phyloP scores from a whole-genome alignment of 2,329 filamentous ascomycete species.

The Ophiostoma tasmaniense region DNA sequence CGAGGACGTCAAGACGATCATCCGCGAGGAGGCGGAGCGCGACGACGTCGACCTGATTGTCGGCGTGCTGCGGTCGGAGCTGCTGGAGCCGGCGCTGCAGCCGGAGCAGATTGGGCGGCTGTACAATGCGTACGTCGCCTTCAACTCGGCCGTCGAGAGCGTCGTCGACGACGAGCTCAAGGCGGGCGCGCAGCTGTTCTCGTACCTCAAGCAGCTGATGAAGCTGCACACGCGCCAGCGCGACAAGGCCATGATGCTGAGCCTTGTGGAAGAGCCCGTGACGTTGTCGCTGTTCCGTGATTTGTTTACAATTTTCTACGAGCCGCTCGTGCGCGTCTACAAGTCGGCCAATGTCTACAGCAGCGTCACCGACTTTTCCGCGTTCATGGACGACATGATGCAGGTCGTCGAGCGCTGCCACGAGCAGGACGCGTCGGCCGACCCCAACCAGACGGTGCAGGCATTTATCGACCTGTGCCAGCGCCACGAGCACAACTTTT shows the following conservation, averaged over 20 bases:
- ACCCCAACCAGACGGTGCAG: constrained; percentile 97
- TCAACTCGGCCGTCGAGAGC: constrained; percentile 90
- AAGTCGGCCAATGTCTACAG: constrained; percentile 98
- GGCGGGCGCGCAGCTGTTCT: constrained; percentile 84
- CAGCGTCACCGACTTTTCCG: constrained; percentile 91
- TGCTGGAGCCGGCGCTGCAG: constrained; percentile 61
- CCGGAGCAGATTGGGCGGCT: constrained; percentile 71
- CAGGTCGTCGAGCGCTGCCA: constrained; percentile 58
- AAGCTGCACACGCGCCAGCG: constrained; percentile 86
- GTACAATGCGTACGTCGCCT: constrained; percentile 92
- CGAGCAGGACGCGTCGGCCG: constrained; percentile 76
- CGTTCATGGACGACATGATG: constrained; percentile 89
- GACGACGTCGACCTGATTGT: constrained; percentile 82
- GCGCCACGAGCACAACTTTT: constrained; percentile 92
- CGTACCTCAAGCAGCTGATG: constrained; percentile 85
- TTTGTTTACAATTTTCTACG: constrained; percentile 97
- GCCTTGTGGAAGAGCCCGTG: constrained; percentile 92
- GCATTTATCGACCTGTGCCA: constrained; percentile 95
- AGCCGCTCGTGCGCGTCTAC: constrained; percentile 92
- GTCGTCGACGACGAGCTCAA: constrained; percentile 72
- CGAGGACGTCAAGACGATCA: constrained; percentile 63
- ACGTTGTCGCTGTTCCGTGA: constrained; percentile 94
- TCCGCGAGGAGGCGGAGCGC: constrained; percentile 62
- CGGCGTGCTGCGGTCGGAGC: constrained; percentile 70
- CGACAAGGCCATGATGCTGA: constrained; percentile 96